Evolutionary conservation across 495 filamentous ascomycete genomes (phyloP), one percentile per base, ranked within the genome.

Genomic region (Chlorociboria aeruginascens): DNA sequence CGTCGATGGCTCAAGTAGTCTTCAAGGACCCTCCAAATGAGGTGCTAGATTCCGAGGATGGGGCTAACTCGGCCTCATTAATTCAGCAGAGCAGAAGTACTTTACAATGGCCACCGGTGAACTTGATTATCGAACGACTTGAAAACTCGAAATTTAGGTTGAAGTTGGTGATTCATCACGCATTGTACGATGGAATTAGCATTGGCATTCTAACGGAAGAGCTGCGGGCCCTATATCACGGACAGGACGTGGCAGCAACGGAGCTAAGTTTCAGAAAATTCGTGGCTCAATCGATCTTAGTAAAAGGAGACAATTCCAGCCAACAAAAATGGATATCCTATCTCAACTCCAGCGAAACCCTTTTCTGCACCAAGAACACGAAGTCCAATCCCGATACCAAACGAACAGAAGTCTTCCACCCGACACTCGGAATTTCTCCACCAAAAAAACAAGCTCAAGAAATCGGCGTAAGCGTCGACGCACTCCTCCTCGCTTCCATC

Each of bases 121-220:
- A 39, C 38, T 43, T 59, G 38, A 42, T 51, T 1, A 36, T 59
- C 7, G 33, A 63, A 40, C 33, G 61, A 41, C 10, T 40, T 20
- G 36, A 54, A 17, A 37, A 43, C 42, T 35, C 58, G 41, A 17
- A 20, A 14, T 7, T 54, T 17, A 45, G 17, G 20, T 54, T 43
- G 50, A 61, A 40, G 49, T 73, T 31, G 65, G 64, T 7, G 0
- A 67, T 81, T 31, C 78, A 81, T 54, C 79, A 82, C 56, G 73
- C 73, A 10, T 53, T 81, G 1, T 82, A 81, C 53, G 79, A 83
- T 50, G 57, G 69, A 8, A 67, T 77, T 50, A 73, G 72, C 41
- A 61, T 81, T 37, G 69, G 69, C 10, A 53, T 69, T 2, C 46
- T 82, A 11, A 54, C 78, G 1, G 40, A 66, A 7, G 60, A 69